Conservation (phyloP, 1,284 basidiomycete genomes). For the Microbotryomycetes sp. region DNA sequence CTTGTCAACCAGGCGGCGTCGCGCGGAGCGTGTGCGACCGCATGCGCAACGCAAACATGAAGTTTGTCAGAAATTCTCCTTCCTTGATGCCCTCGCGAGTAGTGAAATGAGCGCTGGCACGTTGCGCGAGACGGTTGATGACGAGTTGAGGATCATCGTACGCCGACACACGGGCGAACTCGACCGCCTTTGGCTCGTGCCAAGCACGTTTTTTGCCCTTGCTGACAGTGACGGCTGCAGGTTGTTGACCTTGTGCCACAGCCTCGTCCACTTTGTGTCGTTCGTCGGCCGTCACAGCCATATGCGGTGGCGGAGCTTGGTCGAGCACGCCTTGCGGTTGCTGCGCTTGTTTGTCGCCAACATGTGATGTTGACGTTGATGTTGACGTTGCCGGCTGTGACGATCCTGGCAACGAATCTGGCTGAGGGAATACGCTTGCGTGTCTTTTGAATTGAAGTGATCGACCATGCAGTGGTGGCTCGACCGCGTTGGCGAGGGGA, state of each 20-base stretch:
- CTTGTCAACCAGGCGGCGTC: conserved; percentile 17
- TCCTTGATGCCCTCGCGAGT: conserved; percentile 32
- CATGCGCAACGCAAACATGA: conserved; percentile 23
- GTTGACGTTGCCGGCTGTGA: not conserved
- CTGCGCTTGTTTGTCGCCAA: too few relatives aligned
- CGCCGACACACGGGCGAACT: conserved; percentile 25
- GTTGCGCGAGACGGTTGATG: conserved; percentile 18
- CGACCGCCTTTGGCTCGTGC: conserved; percentile 28
- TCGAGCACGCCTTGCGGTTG: not conserved
- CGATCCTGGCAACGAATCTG: too few relatives aligned
- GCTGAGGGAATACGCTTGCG: conserved; percentile 12
- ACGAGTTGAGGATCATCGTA: conserved; percentile 24
- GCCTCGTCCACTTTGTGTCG: not conserved
- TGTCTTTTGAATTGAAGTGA: conserved; percentile 5
- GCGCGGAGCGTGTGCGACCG: conserved; percentile 25
- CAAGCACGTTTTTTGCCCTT: conserved; percentile 11
- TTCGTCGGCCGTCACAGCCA: not conserved
- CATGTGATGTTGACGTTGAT: too few relatives aligned
- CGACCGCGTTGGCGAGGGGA: conserved; percentile 16
- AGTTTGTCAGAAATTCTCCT: conserved; percentile 32
- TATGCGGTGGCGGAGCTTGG: not conserved
- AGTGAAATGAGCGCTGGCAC: conserved; percentile 28
- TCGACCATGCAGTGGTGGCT: conserved; percentile 24
- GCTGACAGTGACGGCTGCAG: not conserved
- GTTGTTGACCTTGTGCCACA: not conserved